Percentiles rank a stretch among this genome's conserved stretches.
These are phyloP conservation scores for Bryoglossum gracile DNA, from an alignment of 495 filamentous ascomycete genomes.

Conservation along the genomic window DNA sequence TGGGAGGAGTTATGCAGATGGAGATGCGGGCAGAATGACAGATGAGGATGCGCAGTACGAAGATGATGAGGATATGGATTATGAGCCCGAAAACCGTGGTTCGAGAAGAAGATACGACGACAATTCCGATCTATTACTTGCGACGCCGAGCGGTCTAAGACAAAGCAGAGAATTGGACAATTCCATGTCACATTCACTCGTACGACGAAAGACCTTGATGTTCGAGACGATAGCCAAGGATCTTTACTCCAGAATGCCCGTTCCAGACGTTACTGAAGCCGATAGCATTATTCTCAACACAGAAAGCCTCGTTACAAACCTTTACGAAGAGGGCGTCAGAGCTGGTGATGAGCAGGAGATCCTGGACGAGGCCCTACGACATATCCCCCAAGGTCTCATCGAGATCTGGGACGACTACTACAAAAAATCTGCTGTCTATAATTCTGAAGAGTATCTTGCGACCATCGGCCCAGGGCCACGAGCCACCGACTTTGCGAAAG, in stretches of 20 bases:
- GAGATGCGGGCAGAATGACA: constrained; percentile 26
- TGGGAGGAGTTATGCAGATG: constrained; percentile 27
- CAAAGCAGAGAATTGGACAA: constrained; percentile 29
- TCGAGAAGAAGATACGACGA: constrained; percentile 19
- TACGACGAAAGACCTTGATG: constrained; percentile 31
- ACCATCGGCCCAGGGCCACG: constrained; percentile 58
- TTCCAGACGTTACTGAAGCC: constrained; percentile 38
- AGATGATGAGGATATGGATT: constrained; percentile 33
- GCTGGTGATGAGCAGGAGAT: constrained; percentile 45
- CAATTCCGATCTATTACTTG: constrained; percentile 37
- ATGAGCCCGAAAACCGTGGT: constrained; percentile 22
- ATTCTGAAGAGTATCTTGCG: constrained; percentile 43
- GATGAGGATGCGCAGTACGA: constrained; percentile 37
- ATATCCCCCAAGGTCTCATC: constrained; percentile 46
- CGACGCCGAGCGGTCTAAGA: constrained; percentile 38
- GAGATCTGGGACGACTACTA: constrained; percentile 51
- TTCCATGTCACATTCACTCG: constrained; percentile 29
- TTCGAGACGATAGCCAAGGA: constrained; percentile 45
- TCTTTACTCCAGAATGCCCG: constrained; percentile 37
- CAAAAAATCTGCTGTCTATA: constrained; percentile 34
- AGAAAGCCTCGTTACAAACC: constrained; percentile 40
- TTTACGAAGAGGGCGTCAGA: constrained; percentile 52
- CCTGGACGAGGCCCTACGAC: constrained; percentile 47
- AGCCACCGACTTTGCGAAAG: constrained; percentile 56
- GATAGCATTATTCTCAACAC: constrained; percentile 51